Percentiles rank a stretch among this genome's conserved stretches.
These are phyloP conservation scores for Paraphoma chrysanthemicola DNA, from an alignment of 2,329 filamentous ascomycete genomes.

Conservation along the genomic window DNA sequence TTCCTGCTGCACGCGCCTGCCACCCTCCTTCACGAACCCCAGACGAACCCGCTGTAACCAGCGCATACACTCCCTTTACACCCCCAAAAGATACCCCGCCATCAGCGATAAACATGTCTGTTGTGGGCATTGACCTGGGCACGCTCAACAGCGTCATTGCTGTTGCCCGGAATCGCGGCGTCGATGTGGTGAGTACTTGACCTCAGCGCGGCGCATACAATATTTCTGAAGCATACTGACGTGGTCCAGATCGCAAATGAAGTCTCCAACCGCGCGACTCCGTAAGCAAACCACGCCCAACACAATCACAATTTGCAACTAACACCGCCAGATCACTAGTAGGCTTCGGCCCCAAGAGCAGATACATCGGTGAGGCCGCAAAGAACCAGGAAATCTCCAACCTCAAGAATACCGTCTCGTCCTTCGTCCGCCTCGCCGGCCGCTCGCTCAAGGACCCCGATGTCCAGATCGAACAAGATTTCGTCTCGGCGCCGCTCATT, in stretches of 20 bases:
- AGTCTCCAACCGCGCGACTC: constrained; percentile 96
- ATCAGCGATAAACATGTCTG: constrained; percentile 59
- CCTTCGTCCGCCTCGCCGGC: constrained; percentile 90
- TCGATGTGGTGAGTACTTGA: constrained; percentile 85
- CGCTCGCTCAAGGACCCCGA: constrained; percentile 89
- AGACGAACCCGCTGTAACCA: constrained; percentile 13
- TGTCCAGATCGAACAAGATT: constrained; percentile 90
- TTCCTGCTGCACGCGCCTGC: constrained; percentile 5
- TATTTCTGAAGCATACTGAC: constrained; percentile 36
- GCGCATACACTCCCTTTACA: constrained; percentile 14
- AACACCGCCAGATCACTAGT: constrained; percentile 72
- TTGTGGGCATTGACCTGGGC: constrained; percentile 90
- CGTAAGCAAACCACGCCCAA: constrained; percentile 69
- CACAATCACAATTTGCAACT: constrained; percentile 13
- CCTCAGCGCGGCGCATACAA: constrained; percentile 1
- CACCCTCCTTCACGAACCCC: constrained; percentile 3
- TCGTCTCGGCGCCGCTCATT: constrained; percentile 82
- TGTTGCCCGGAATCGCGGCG: constrained; percentile 96
- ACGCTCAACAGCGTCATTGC: constrained; percentile 96
- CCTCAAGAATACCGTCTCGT: constrained; percentile 97
- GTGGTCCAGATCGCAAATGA: constrained; percentile 88
- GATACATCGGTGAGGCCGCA: constrained; percentile 92
- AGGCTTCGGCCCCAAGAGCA: constrained; percentile 90
- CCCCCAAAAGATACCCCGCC: constrained; percentile 36
- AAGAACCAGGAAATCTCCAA: constrained; percentile 99